Evolutionary conservation across 2,329 filamentous ascomycete species (phyloP), one percentile per base, ranked within the genome.

Genomic region (Metarhizium brunneum): DNA sequence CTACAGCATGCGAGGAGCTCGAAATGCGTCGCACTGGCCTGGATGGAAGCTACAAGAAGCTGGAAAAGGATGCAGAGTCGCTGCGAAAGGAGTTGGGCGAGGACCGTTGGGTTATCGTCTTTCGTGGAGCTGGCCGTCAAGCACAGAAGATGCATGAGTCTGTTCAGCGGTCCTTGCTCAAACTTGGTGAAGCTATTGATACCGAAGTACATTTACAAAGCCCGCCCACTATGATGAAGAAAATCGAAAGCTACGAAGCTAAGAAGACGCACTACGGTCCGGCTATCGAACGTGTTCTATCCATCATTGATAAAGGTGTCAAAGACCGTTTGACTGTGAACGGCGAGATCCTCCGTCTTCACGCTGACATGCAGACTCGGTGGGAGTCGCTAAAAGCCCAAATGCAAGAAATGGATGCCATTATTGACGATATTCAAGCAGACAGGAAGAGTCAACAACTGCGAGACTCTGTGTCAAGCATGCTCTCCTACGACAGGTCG

Each of bases 111-210:
- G 86, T 99, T 47, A 80, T 95, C 54, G 92, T 97, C 40, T 99
- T 99, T 74, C 84, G 92, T 56, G 92, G 94, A 61, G 94, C 94
- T 16, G 92, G 91, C 14, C 82, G 87, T 56, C 91, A 96, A 71
- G 92, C 94, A 4, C 84, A 94, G 62, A 96, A 96, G 74, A 96
- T 99, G 91, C 92, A 90, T 67, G 90, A 96, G 62, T 96, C 92
- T 3, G 90, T 97, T 25, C 89, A 95, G 66, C 82, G 92, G 60
- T 96, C 91, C 67, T 83, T 95, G 57, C 72, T 77, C 50, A 95
- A 95, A 71, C 78, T 99, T 40, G 85, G 82, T 59, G 90, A 96
- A 66, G 85, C 84, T 4, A 76, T 96, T 16, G 89, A 95, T 57
- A 78, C 83, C 11, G 86, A 85, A 7, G 79, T 87, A 64, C 87